Percentiles rank a stretch among this genome's conserved stretches.
These are phyloP conservation scores for Volvox reticuliferus DNA, from an alignment of 139 green algal genomes.

Conservation along the genomic window DNA sequence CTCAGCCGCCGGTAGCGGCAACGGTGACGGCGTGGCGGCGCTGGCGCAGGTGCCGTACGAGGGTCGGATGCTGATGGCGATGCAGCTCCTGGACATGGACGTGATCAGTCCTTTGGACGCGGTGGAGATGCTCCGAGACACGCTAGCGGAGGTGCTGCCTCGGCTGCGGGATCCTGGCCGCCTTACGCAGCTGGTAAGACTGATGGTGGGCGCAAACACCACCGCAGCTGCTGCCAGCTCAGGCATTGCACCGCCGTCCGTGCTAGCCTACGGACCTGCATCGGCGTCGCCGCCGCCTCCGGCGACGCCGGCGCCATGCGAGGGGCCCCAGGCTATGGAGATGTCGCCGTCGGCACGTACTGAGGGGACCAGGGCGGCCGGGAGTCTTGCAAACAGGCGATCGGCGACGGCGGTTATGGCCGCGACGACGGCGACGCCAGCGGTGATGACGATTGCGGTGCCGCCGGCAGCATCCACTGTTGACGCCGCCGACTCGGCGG, in stretches of 20 bases:
- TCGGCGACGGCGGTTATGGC: background rate
- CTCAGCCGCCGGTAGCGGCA: background rate
- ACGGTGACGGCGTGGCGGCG: background rate
- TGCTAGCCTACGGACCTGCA: background rate
- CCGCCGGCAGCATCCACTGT: background rate
- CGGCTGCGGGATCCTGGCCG: background rate
- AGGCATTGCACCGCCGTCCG: too few relatives aligned
- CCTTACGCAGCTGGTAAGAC: background rate
- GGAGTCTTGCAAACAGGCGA: too few relatives aligned
- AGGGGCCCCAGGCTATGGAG: background rate
- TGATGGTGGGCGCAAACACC: background rate
- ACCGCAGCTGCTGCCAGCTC: background rate
- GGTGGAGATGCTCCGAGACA: background rate
- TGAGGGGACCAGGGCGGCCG: background rate
- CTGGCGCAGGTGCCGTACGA: conserved; percentile 11
- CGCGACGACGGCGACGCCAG: background rate
- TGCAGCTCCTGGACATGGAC: conserved; percentile 15
- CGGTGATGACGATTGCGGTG: background rate
- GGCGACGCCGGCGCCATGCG: background rate
- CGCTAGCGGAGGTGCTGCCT: background rate
- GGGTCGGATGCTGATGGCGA: conserved; percentile 21
- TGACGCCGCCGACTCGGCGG: background rate
- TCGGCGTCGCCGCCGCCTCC: background rate
- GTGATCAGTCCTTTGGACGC: background rate
- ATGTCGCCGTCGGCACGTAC: background rate